phyloP scores from a whole-genome alignment of 257 asterid genomes.

The Solanum rostratum region DNA sequence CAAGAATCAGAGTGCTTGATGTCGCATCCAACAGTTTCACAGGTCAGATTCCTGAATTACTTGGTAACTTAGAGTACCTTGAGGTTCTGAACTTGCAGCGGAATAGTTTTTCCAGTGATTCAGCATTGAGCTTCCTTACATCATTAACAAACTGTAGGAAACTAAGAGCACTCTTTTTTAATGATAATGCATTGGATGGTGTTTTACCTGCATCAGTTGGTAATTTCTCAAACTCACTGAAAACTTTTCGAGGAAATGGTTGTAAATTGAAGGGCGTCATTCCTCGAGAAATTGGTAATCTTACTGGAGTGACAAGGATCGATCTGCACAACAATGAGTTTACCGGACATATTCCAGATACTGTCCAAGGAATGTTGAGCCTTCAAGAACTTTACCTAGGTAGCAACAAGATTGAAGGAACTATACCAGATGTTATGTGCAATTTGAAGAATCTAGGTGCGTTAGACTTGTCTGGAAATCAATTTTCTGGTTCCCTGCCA shows the following conservation, averaged over 20 bases:
- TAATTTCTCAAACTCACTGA: neutral
- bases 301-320: neutral
- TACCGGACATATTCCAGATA: neutral
- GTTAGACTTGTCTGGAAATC: no score
- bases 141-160: neutral
- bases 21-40: neutral
- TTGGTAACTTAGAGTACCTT: slow-evolving; percentile 2
- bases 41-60: neutral
- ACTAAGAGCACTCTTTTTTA: neutral
- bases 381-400: neutral
- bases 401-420: neutral
- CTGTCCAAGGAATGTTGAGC: neutral
- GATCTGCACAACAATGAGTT: neutral
- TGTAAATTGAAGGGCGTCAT: neutral
- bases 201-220: neutral
- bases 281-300: neutral
- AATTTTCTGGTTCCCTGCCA: no score
- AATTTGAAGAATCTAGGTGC: no score
- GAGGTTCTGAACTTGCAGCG: neutral
- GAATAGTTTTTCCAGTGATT: neutral
- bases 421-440: neutral
- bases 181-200: neutral
- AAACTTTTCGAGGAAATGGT: neutral
- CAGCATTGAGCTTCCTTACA: neutral
- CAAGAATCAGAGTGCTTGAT: neutral